phyloP scores from a whole-genome alignment of 805 yeast species.

The Cyberlindnera mrakii region DNA sequence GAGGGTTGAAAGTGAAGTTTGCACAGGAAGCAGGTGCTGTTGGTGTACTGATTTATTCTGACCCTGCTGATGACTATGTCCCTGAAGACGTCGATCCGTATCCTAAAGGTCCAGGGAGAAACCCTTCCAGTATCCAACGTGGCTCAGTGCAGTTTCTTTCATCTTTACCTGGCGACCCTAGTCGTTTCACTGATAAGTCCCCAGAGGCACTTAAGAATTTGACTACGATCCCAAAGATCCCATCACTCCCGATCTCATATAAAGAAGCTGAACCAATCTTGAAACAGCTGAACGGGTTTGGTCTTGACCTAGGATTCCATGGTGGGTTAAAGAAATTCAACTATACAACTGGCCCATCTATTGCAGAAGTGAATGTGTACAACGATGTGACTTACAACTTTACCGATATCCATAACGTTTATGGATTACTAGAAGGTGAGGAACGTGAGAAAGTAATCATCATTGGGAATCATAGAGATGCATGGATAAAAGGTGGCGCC shows the following conservation, averaged over 20 bases:
- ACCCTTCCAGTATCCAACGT: slow-evolving; percentile 70
- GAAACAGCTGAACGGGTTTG: slow-evolving; percentile 51
- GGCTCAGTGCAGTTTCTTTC: slow-evolving; percentile 67
- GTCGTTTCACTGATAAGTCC: slow-evolving; percentile 56
- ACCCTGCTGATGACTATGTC: slow-evolving; percentile 59
- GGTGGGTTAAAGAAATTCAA: slow-evolving; percentile 39
- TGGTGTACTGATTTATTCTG: slow-evolving; percentile 64
- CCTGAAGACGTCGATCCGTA: slow-evolving; percentile 58
- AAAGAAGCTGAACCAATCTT: slow-evolving; percentile 60
- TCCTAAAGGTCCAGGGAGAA: slow-evolving; percentile 73
- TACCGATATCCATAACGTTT: slow-evolving; percentile 56
- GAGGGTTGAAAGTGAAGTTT: slow-evolving; percentile 72
- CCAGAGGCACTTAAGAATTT: slow-evolving; percentile 45
- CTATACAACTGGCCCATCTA: slow-evolving; percentile 48
- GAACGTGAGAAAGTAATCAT: slow-evolving; percentile 49
- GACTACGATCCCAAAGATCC: slow-evolving; percentile 55
- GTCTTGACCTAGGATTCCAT: slow-evolving; percentile 42
- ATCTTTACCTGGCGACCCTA: slow-evolving; percentile 68
- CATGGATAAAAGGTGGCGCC: slow-evolving; percentile 78
- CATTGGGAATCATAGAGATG: slow-evolving; percentile 74
- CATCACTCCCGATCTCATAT: slow-evolving; percentile 64
- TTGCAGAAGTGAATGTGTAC: slow-evolving; percentile 44
- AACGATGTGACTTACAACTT: slow-evolving; percentile 58
- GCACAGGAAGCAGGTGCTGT: slow-evolving; percentile 68
- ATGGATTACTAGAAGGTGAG: slow-evolving; percentile 54